Evolutionary conservation across 2,329 filamentous ascomycete genomes (phyloP).

Genomic region (Pestalotiopsis sp.): DNA sequence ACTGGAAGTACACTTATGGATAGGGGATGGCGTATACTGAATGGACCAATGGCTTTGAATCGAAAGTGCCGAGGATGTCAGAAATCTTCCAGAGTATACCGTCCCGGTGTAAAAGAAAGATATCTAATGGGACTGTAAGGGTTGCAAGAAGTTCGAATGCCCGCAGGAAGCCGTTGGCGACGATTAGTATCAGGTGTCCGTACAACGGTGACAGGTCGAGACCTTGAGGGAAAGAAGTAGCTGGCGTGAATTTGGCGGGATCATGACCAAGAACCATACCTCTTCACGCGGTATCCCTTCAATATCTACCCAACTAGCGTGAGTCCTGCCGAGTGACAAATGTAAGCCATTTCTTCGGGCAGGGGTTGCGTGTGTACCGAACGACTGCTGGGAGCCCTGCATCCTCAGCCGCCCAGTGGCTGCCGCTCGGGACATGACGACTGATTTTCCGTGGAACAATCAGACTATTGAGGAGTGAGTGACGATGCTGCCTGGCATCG

Average conservation of each 20-base stretch:
- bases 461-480: neutral
- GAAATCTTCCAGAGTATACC: neutral
- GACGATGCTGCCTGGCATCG: neutral
- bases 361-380: neutral
- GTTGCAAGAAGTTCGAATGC: neutral
- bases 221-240: neutral
- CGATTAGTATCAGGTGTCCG: neutral
- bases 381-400: neutral
- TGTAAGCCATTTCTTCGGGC: neutral
- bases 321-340: neutral
- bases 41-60: neutral
- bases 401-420: neutral
- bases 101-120: neutral
- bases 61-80: neutral
- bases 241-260: neutral
- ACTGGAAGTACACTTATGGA: neutral
- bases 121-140: conserved; percentile 5
- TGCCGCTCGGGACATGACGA: neutral
- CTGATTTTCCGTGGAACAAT: neutral
- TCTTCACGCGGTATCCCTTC: neutral
- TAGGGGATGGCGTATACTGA: conserved; percentile 4
- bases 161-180: neutral
- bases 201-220: neutral
- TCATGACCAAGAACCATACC: neutral
- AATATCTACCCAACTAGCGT: neutral